Conservation (phyloP, 106 monocot genomes). For the Phalaenopsis aphrodite region DNA sequence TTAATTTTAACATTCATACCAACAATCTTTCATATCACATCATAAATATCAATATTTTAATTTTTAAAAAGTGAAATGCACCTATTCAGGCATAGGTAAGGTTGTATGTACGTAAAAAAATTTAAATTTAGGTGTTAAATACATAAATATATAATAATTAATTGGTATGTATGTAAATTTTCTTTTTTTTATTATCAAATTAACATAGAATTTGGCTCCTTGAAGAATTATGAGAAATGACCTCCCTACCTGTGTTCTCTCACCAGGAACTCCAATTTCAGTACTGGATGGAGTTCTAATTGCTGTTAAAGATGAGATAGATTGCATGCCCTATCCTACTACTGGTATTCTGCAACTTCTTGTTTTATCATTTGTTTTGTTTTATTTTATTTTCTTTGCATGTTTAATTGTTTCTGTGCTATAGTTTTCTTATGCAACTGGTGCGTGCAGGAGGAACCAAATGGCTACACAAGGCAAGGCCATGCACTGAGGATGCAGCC, state of each 20-base stretch:
- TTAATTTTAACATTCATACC: no score
- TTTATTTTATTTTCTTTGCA: not conserved
- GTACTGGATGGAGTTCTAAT: constrained; percentile 71
- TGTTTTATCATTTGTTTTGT: no score
- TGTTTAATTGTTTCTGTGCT: not conserved
- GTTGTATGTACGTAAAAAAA: no score
- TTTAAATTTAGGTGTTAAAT: no score
- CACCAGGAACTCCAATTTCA: constrained; percentile 62
- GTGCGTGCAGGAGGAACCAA: constrained; percentile 58
- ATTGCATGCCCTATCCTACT: constrained; percentile 84
- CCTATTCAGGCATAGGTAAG: no score
- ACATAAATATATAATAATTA: no score
- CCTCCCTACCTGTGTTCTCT: not conserved
- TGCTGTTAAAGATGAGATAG: constrained; percentile 90
- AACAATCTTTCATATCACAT: no score
- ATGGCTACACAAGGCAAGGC: constrained; percentile 68
- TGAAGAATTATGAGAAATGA: not conserved
- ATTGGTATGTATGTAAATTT: no score
- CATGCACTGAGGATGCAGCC: constrained; percentile 51
- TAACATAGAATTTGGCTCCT: not conserved
- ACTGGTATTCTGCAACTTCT: constrained; percentile 39
- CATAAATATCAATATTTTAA: no score
- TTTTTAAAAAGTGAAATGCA: no score
- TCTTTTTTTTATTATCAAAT: not conserved
- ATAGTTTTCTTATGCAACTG: not conserved